Conservation (phyloP, 2,329 filamentous ascomycete species). For the Exophiala calicioides region DNA sequence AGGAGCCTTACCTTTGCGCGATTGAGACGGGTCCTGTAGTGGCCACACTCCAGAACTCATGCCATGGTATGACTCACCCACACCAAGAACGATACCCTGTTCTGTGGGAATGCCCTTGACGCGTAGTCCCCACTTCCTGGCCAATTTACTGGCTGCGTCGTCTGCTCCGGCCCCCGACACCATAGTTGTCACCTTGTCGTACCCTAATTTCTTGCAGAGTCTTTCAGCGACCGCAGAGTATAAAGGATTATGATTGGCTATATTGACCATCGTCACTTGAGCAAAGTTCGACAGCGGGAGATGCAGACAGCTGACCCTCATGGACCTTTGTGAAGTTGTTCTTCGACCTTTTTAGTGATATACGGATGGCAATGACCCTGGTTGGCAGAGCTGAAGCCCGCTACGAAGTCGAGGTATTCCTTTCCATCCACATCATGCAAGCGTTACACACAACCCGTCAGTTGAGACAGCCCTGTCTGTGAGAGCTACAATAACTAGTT, state of each 20-base stretch:
- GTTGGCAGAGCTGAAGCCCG: constrained; percentile 94
- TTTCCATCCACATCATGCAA: constrained; percentile 96
- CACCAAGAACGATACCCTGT: constrained; percentile 80
- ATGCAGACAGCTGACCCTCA: neutral
- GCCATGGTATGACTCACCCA: constrained; percentile 90
- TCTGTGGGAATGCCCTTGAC: constrained; percentile 82
- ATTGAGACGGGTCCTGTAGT: constrained; percentile 66
- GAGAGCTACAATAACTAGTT: neutral
- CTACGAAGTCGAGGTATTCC: constrained; percentile 95
- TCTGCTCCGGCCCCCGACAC: constrained; percentile 95
- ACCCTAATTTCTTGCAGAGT: constrained; percentile 81
- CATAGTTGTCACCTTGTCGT: constrained; percentile 97
- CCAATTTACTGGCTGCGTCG: constrained; percentile 93
- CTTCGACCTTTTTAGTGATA: constrained; percentile 81
- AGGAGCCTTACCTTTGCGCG: neutral
- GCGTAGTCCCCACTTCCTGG: constrained; percentile 96
- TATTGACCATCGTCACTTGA: constrained; percentile 83
- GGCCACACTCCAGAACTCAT: constrained; percentile 30
- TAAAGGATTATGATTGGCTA: constrained; percentile 96
- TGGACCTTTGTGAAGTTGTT: constrained; percentile 56
- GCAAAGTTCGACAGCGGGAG: constrained; percentile 55
- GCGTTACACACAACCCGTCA: neutral
- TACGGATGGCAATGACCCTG: constrained; percentile 97
- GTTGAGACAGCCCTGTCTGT: too few relatives aligned
- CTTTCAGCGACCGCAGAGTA: constrained; percentile 94